Evolutionary conservation across 768 basidiomycete genomes (phyloP), one percentile per base, ranked within the genome.

Genomic region (Neoboletus brunneissimus): DNA sequence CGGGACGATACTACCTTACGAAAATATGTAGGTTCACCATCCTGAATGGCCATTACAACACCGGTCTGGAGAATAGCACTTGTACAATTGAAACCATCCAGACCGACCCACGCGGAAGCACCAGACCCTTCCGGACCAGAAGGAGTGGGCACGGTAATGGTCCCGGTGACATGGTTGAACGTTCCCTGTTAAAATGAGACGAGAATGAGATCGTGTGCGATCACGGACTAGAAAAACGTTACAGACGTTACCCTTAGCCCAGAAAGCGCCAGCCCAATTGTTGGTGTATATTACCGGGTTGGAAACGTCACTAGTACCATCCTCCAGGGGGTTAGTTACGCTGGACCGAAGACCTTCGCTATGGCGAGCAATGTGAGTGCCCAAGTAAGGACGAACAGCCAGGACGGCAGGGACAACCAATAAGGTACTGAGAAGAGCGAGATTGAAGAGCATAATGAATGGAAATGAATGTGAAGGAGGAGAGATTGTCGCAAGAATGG

Each of bases 241-340:
- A 44, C 58, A 12, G 5, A 60, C 50, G 10, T 29, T 1, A 43
- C 23, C n/a, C n/a, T 40, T 1, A 3, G 1, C 16, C 48, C 18
- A 62, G 20, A 57, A 10, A 29, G 54, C 55, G 4, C 60, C 60
- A 29, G 60, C 60, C 60, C 60, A 61, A 11, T 53, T 48, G 18
- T 6, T 4, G 27, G 5, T 29, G 27, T 29, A 1, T 29, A 5
- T 7, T n/a, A n/a, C n/a, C 16, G 37, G 2, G 18, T 50, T 11
- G 41, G 31, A 45, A 29, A 40, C 6, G 27, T 23, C 5, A n/a
- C 38, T 15, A 2, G 16, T 7, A n/a, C n/a, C n/a, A 29, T 29
- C 5, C 27, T 29, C 42, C 11, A 42, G 16, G 15, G 4, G 20
- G 13, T 9, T 29, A 38, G 23, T 51, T 11, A 22, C 15, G 13